A percentile compares a stretch with the other conserved stretches of the same genome.
phyloP scores from a whole-genome alignment of 2,329 filamentous ascomycete genomes.

The Fusarium robinianum region DNA sequence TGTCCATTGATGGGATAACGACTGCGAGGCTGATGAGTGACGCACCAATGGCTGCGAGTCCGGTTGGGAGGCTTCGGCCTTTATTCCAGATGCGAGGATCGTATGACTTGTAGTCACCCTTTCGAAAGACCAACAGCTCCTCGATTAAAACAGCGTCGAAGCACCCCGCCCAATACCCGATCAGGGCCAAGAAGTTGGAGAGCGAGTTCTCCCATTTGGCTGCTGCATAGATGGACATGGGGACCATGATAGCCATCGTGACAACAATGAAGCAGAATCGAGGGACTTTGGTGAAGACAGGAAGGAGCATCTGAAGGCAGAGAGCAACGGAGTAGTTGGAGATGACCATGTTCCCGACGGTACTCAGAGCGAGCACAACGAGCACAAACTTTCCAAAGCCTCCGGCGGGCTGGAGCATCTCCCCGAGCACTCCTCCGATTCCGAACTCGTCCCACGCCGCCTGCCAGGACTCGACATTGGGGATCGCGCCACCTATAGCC shows the following conservation, averaged over 20 bases:
- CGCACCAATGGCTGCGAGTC: slow-evolving; percentile 49
- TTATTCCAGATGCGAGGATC: slow-evolving; percentile 52
- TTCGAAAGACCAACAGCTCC: slow-evolving; percentile 51
- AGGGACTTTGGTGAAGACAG: slow-evolving; percentile 47
- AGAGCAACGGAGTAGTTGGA: slow-evolving; percentile 47
- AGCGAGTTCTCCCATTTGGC: slow-evolving; percentile 48
- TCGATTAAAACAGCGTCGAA: slow-evolving; percentile 49
- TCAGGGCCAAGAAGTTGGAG: slow-evolving; percentile 50
- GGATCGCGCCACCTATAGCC: slow-evolving; percentile 44
- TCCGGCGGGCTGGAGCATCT: slow-evolving; percentile 40
- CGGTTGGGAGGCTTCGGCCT: slow-evolving; percentile 46
- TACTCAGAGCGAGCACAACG: slow-evolving; percentile 39
- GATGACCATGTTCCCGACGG: slow-evolving; percentile 46
- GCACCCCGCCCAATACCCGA: slow-evolving; percentile 53
- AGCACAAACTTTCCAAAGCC: slow-evolving; percentile 45
- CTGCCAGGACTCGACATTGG: slow-evolving; percentile 39
- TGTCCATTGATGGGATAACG: slow-evolving; percentile 49
- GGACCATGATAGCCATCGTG: slow-evolving; percentile 48
- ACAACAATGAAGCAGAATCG: slow-evolving; percentile 49
- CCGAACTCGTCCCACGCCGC: slow-evolving; percentile 36
- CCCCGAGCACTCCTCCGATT: slow-evolving; percentile 39
- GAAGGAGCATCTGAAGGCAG: slow-evolving; percentile 49
- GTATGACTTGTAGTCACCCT: slow-evolving; percentile 46
- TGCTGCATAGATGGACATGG: slow-evolving; percentile 48
- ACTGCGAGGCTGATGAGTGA: slow-evolving; percentile 49